phyloP scores from a whole-genome alignment of 2,329 filamentous ascomycete species.

The Fusarium equiseti region DNA sequence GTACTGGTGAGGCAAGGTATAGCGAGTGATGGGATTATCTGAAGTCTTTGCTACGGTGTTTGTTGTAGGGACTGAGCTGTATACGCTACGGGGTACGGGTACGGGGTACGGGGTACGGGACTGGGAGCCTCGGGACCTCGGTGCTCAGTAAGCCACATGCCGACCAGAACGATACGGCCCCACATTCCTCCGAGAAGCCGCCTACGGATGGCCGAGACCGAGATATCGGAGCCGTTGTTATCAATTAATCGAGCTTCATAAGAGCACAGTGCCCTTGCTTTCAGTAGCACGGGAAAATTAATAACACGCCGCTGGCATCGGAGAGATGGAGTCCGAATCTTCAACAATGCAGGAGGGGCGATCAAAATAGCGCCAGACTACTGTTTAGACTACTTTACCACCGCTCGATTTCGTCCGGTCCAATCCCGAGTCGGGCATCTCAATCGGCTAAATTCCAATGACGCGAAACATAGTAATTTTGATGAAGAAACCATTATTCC shows the following conservation, averaged over 20 bases:
- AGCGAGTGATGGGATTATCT: not conserved
- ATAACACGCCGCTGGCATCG: conserved; percentile 4
- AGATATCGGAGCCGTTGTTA: conserved; percentile 8
- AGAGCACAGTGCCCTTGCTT: not conserved
- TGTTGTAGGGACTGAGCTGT: not conserved
- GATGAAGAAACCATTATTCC: conserved; percentile 1
- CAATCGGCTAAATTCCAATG: conserved; percentile 9
- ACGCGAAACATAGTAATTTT: conserved; percentile 5
- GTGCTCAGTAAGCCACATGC: conserved; percentile 34
- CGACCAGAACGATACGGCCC: conserved; percentile 20
- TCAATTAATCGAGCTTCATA: not conserved
- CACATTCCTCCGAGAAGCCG: conserved; percentile 14
- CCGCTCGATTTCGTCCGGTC: conserved; percentile 16
- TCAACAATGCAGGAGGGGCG: not conserved
- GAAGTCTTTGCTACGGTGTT: not conserved
- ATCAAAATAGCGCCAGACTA: conserved; percentile 16
- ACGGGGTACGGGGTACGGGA: not conserved
- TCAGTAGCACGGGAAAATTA: not conserved
- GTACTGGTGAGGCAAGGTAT: not conserved
- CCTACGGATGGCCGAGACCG: conserved; percentile 7
- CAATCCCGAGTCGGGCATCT: conserved; percentile 1
- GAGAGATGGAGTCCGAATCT: conserved; percentile 16
- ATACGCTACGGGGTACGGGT: not conserved
- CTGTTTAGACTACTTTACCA: not conserved
- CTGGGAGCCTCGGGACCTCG: conserved; percentile 36